These are phyloP conservation scores for Lachnellula arida DNA, from an alignment of 2,329 filamentous ascomycete genomes.

Conservation along the genomic window DNA sequence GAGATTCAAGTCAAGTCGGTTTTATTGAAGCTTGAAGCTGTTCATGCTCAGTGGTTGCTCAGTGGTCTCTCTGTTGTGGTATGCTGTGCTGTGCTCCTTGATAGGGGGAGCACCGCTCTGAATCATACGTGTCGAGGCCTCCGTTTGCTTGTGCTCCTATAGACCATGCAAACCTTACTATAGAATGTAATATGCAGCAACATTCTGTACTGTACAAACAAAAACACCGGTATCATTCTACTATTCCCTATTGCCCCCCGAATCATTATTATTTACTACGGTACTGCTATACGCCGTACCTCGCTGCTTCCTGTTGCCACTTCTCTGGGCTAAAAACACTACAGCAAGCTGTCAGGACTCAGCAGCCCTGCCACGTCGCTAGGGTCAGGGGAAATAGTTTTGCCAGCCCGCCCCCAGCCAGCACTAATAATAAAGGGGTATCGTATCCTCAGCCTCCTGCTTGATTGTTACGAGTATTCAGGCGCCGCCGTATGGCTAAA, in stretches of 20 bases:
- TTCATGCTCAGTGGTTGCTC: background rate
- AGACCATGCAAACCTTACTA: background rate
- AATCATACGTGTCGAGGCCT: background rate
- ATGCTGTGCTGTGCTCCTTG: background rate
- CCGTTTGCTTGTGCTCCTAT: background rate
- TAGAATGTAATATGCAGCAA: background rate
- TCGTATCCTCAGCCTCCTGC: too few relatives aligned
- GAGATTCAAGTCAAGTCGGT: background rate
- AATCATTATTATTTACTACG: background rate
- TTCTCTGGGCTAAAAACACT: too few relatives aligned
- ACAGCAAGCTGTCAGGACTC: too few relatives aligned
- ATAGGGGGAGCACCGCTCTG: background rate
- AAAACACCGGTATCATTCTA: background rate
- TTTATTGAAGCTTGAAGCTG: background rate
- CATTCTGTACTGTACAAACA: background rate
- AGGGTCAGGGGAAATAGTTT: too few relatives aligned
- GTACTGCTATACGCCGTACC: too few relatives aligned
- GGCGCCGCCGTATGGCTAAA: background rate
- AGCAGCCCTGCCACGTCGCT: too few relatives aligned
- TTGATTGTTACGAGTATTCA: background rate
- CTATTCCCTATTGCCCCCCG: background rate
- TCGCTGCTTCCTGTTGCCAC: too few relatives aligned
- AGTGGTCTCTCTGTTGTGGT: too few relatives aligned
- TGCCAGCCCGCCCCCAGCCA: too few relatives aligned
- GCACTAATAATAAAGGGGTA: too few relatives aligned